phyloP scores from a whole-genome alignment of 345 rosid genomes.

The Anacardium occidentale region DNA sequence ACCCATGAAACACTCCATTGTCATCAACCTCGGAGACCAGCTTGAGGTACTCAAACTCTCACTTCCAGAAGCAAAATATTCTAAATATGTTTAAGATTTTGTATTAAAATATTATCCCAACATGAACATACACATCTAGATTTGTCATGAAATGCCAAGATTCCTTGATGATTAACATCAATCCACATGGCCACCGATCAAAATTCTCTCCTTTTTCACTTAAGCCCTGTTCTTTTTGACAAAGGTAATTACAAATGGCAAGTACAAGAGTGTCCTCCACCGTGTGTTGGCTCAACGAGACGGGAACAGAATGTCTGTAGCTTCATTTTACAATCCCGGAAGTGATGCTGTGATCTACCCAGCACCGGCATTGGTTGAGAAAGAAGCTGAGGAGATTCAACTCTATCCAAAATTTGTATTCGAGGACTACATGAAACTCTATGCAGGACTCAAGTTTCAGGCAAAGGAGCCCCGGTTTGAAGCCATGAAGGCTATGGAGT shows the following conservation, averaged over 20 bases:
- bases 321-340: slow-evolving; percentile 92
- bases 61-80: too few relatives aligned
- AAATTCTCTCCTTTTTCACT: neutral
- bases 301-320: slow-evolving; percentile 85
- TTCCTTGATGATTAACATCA: slow-evolving; percentile 5
- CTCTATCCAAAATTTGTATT: slow-evolving; percentile 77
- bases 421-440: slow-evolving; percentile 87
- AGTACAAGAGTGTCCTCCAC: slow-evolving; percentile 83
- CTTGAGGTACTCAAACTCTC: slow-evolving; percentile 54
- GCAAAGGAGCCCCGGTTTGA: slow-evolving; percentile 87
- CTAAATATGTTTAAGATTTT: too few relatives aligned
- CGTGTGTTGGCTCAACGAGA: slow-evolving; percentile 69
- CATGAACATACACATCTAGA: neutral
- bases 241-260: slow-evolving; percentile 89
- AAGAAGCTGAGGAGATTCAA: slow-evolving; percentile 36
- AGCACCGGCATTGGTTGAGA: slow-evolving; percentile 52
- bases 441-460: slow-evolving; percentile 72
- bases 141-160: neutral
- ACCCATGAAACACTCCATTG: slow-evolving; percentile 76
- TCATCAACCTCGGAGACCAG: slow-evolving; percentile 92
- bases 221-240: too few relatives aligned
- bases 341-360: slow-evolving; percentile 77
- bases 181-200: neutral
- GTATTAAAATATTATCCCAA: neutral
- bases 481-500: slow-evolving; percentile 59